phyloP scores from a whole-genome alignment of 805 yeast species.

The Pichia sporocuriosa region DNA sequence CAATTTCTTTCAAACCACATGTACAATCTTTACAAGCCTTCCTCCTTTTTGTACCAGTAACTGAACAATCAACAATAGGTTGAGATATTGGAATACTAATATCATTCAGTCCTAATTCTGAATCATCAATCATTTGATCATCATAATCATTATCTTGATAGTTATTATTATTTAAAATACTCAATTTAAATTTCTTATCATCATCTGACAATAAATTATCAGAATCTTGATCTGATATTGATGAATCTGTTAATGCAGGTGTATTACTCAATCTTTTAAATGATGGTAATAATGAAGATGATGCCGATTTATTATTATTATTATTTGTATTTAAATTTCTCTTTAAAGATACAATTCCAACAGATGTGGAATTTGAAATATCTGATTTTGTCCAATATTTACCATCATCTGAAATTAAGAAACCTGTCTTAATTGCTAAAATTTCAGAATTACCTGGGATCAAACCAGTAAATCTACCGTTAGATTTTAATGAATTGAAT shows the following conservation, averaged over 20 bases:
- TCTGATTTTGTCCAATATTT: slow-evolving; percentile 53
- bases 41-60: slow-evolving; percentile 56
- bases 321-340: slow-evolving; percentile 12
- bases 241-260: slow-evolving; percentile 40
- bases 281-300: slow-evolving; percentile 21
- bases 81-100: slow-evolving; percentile 40
- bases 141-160: slow-evolving; percentile 10
- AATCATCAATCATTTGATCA: slow-evolving; percentile 20
- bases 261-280: slow-evolving; percentile 27
- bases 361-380: too few species aligned
- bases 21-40: slow-evolving; percentile 98
- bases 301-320: not conserved
- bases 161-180: slow-evolving; percentile 42
- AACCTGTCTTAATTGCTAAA: slow-evolving; percentile 63
- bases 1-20: slow-evolving; percentile 89
- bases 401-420: slow-evolving; percentile 37
- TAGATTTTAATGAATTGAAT: slow-evolving; percentile 32
- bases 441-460: slow-evolving; percentile 45
- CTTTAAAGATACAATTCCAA: slow-evolving; percentile 19
- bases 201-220: slow-evolving; percentile 36
- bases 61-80: slow-evolving; percentile 50
- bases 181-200: slow-evolving; percentile 41
- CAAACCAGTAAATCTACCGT: slow-evolving; percentile 48
- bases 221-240: slow-evolving; percentile 30
- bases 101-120: slow-evolving; percentile 33